Evolutionary conservation across 2,329 filamentous ascomycete species (phyloP), one percentile per base, ranked within the genome.

Genomic region (Colletotrichum zoysiae): DNA sequence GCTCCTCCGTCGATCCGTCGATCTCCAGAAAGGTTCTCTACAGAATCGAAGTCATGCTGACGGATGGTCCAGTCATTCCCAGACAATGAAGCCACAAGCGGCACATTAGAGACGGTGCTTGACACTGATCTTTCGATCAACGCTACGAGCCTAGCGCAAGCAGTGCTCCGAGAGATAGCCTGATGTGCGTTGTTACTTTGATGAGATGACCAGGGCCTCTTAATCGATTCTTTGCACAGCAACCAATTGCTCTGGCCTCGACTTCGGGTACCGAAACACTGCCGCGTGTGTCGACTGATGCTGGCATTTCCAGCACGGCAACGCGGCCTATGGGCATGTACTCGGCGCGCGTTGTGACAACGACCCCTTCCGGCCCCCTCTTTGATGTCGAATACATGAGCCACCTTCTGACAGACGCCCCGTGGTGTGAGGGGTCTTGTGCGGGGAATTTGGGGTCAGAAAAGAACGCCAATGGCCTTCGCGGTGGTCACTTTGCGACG

Each of bases 401-500:
- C 20, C 58, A 30, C 46, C 46, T 23, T 48, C n/a, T 35, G 40
- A 26, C 14, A 26, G 59, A 30, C 23, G 14, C 40, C 48, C 30
- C 30, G 5, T 26, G 20, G 38, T 7, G 30, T 9, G 67, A 57
- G 56, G 50, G 63, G 64, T 57, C 4, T 50, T 12, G 40, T 71
- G 68, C 64, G 64, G 68, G 64, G 68, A 62, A 67, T 67, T 71
- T 48, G 64, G 68, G 51, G 64, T 62, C 56, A 16, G 51, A 56
- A 40, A 62, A 38, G 20, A 18, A 30, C 26, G 51, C 58, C 12
- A 16, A 30, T 40, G 38, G 30, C 23, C 26, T 57, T 51, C 57
- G 35, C 46, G 55, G 33, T 48, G 46, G 58, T 50, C 48, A 42
- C n/a, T 38, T 5, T 46, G 14, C n/a, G n/a, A 63, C 35, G 60